Conservation (phyloP, 2,329 filamentous ascomycete species). For the Lasiodiplodia citricola region DNA sequence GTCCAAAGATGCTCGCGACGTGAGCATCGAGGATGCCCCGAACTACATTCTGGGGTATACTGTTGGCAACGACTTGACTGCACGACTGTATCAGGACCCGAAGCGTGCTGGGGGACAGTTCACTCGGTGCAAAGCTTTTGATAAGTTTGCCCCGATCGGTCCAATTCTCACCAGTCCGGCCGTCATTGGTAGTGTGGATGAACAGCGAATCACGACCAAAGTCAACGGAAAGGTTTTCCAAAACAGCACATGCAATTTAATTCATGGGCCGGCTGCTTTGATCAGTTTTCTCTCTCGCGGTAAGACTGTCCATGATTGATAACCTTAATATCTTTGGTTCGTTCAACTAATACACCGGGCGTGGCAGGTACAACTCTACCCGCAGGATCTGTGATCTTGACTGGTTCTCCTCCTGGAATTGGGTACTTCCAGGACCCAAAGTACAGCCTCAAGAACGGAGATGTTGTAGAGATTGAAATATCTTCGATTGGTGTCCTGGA, state of each 20-base stretch:
- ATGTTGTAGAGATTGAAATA: constrained; percentile 11
- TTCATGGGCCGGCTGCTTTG: constrained; percentile 21
- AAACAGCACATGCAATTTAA: not conserved
- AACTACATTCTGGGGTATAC: constrained; percentile 55
- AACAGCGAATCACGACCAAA: constrained; percentile 18
- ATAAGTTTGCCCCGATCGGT: constrained; percentile 27
- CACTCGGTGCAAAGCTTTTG: constrained; percentile 24
- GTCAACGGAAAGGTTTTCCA: constrained; percentile 29
- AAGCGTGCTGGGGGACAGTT: constrained; percentile 37
- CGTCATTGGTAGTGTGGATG: constrained; percentile 4
- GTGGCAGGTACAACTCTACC: constrained; percentile 46
- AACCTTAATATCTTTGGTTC: not conserved
- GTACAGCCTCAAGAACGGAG: constrained; percentile 1
- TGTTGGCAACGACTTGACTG: constrained; percentile 30
- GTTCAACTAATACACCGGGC: constrained; percentile 36
- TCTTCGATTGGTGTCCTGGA: not conserved
- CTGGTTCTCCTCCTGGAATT: constrained; percentile 40
- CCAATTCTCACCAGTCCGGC: constrained; percentile 24
- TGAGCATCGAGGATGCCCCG: constrained; percentile 36
- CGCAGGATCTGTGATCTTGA: constrained; percentile 51
- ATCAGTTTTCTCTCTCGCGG: constrained; percentile 11
- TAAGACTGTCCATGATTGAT: constrained; percentile 41
- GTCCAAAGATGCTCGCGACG: constrained; percentile 26
- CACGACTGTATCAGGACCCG: constrained; percentile 41
- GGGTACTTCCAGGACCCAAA: constrained; percentile 24